Conservation (phyloP, 164 flowering plant genomes). For the Nelumbo lutea region DNA sequence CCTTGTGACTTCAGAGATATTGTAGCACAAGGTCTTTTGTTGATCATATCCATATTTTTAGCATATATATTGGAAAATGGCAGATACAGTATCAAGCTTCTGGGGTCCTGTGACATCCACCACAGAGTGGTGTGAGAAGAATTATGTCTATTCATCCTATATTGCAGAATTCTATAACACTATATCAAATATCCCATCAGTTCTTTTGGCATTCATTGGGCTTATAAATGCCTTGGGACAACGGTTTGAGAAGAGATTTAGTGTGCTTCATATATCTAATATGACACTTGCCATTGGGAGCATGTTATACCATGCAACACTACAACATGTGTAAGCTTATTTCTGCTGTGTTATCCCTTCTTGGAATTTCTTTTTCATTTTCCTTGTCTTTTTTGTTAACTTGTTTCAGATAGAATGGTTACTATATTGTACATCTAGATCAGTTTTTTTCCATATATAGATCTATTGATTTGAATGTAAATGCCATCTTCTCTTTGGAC, state of each 20-base stretch:
- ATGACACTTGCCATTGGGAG: constrained; percentile 83
- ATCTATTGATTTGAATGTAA: too few species aligned
- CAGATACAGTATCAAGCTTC: constrained; percentile 55
- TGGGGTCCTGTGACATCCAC: constrained; percentile 93
- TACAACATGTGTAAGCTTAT: constrained; percentile 66
- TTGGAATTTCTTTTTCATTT: not conserved
- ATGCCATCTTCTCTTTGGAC: too few species aligned
- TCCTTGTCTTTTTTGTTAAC: not conserved
- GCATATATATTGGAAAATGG: constrained; percentile 35
- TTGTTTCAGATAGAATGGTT: not conserved
- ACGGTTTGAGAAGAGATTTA: constrained; percentile 84
- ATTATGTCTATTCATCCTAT: constrained; percentile 62
- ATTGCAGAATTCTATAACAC: constrained; percentile 85
- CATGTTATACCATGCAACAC: constrained; percentile 72
- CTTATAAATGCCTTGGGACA: constrained; percentile 70
- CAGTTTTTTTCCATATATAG: not conserved
- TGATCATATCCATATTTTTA: constrained; percentile 6
- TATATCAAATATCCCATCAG: constrained; percentile 61
- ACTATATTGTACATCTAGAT: not conserved
- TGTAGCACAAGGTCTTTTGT: not conserved
- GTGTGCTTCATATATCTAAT: constrained; percentile 74
- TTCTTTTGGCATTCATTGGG: constrained; percentile 72
- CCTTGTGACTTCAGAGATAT: not conserved
- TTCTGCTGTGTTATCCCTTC: not conserved
- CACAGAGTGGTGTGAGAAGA: constrained; percentile 77